Conservation (phyloP, 176 grass and related monocot genomes). For the Bothriochloa decipiens region DNA sequence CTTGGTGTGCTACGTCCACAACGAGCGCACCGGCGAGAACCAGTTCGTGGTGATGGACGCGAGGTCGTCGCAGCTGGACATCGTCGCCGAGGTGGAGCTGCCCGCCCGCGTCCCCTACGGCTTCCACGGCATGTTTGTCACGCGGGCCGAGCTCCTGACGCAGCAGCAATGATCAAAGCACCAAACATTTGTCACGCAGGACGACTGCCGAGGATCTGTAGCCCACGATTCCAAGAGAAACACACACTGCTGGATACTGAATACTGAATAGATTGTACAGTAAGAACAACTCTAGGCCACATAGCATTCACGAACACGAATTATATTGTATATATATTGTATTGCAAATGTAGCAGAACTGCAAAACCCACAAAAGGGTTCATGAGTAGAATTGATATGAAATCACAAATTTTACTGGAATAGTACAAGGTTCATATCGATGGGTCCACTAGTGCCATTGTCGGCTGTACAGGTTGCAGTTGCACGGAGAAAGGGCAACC, state of each 20-base stretch:
- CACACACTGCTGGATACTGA: neutral
- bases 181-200: neutral
- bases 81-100: slow-evolving; percentile 80
- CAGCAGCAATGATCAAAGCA: slow-evolving; percentile 51
- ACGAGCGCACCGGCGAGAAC: slow-evolving; percentile 64
- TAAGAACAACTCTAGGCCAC: neutral
- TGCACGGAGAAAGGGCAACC: neutral
- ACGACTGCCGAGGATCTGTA: neutral
- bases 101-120: slow-evolving; percentile 79
- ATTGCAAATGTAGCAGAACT: neutral
- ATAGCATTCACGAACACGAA: neutral
- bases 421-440: neutral
- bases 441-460: neutral
- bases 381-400: neutral
- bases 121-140: slow-evolving; percentile 84
- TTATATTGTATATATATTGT: neutral
- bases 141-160: slow-evolving; percentile 60
- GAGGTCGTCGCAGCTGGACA: slow-evolving; percentile 57
- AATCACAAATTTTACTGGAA: neutral
- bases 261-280: slow-evolving; percentile 2
- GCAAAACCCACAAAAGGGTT: neutral
- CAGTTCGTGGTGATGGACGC: slow-evolving; percentile 88
- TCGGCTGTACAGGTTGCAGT: neutral
- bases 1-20: slow-evolving; percentile 84
- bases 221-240: neutral